phyloP scores from a whole-genome alignment of 1,284 basidiomycete genomes.

The Ceratobasidium sp. region DNA sequence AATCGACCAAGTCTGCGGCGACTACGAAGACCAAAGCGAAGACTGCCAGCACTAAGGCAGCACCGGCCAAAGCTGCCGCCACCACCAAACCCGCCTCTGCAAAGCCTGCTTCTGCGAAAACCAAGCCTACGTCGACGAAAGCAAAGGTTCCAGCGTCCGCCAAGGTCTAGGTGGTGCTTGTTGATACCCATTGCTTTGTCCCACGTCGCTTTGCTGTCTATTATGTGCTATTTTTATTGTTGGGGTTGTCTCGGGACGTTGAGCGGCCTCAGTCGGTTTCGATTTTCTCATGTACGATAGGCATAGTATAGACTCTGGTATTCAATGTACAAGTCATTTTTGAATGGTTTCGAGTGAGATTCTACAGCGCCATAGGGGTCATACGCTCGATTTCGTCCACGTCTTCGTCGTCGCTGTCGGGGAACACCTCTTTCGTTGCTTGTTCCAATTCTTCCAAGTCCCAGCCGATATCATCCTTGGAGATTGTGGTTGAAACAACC shows the following conservation, averaged over 20 bases:
- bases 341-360: not conserved
- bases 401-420: conserved; percentile 71
- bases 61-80: conserved; percentile 49
- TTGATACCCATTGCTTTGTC: conserved; percentile 14
- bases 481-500: conserved; percentile 60
- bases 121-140: conserved; percentile 47
- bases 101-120: conserved; percentile 47
- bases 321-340: conserved; percentile 29
- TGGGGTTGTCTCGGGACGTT: conserved; percentile 11
- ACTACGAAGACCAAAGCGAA: conserved; percentile 48
- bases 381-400: conserved; percentile 26
- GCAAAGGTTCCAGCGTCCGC: conserved; percentile 44
- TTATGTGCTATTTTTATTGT: conserved; percentile 43
- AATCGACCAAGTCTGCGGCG: conserved; percentile 51
- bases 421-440: conserved; percentile 61
- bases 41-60: conserved; percentile 53
- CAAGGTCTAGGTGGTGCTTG: conserved; percentile 31
- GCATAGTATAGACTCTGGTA: conserved; percentile 41
- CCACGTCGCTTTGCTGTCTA: conserved; percentile 34
- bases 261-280: conserved; percentile 3
- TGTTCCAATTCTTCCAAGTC: conserved; percentile 74
- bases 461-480: conserved; percentile 74
- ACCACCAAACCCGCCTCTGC: conserved; percentile 51
- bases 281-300: conserved; percentile 23
- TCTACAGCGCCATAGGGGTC: not conserved